Evolutionary conservation across 2,329 filamentous ascomycete species (phyloP), one percentile per base, ranked within the genome.

Genomic region (Lachnellula suecica): DNA sequence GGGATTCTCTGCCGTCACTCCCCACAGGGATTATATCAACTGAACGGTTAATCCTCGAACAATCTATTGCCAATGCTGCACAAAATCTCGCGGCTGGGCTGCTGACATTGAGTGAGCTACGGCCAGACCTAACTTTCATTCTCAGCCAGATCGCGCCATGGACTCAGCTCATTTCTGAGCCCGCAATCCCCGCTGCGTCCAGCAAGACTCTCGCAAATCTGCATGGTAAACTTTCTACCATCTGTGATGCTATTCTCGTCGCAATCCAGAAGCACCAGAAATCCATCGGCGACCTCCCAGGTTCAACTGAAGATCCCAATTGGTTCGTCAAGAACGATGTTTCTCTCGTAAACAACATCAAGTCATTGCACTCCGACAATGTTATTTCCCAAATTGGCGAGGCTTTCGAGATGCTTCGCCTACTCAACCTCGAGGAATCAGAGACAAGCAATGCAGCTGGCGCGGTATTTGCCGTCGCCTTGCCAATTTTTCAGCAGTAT

Each of bases 401-500:
- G 5, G 66, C 79, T 2, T 69, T 83, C 5, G 63, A 70, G 1
- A 67, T 72, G 15, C 67, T 85, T 25, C 72, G 74, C 22, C 53
- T 61, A 45, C 52, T 83, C 10, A 66, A 77, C 53, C 67, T 79
- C 4, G 60, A 72, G 22, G 66, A 79, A 11, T 43, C 66, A 13
- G 57, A 68, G 4, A 62, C 70, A 23, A 71, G 82, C 20, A 64
- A 70, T 29, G 64, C 76, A n/a, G 76, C 79, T 34, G 72, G 76
- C 8, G 80, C 83, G 1, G 66, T 90, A 3, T 76, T 90, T 47
- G 74, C 79, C 7, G 77, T 83, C 4, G 70, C 87, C 1, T 66
- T 82, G 19, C 91, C 94, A 0, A 84, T 97, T 25, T 66, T 96
- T 4, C 75, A 83, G 44, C 87, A 94, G 60, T 97, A 93, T 65